A percentile compares a stretch with the other conserved stretches of the same genome.
Evolutionary conservation across 1,139 yeast genomes (phyloP).

Genomic region (Sugiyamaella neomexicana): DNA sequence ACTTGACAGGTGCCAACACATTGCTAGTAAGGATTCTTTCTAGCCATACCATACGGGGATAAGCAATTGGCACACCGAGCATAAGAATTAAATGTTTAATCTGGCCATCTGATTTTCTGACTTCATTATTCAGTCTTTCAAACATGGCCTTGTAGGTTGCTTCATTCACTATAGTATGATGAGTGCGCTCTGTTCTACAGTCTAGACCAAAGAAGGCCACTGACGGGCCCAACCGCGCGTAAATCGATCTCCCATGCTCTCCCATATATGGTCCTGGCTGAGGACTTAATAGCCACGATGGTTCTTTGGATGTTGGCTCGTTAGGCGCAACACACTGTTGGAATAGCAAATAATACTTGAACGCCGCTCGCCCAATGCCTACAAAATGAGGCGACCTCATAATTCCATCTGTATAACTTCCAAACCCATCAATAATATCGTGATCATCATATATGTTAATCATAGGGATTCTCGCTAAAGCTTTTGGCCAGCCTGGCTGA

Average conservation of each 20-base stretch:
- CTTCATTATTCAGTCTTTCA: slow-evolving; percentile 56
- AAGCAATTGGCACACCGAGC: slow-evolving; percentile 92
- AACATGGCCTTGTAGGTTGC: slow-evolving; percentile 64
- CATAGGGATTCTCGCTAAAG: slow-evolving; percentile 80
- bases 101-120: slow-evolving; percentile 50
- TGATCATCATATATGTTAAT: slow-evolving; percentile 82
- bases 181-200: slow-evolving; percentile 86
- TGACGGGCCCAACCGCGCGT: slow-evolving; percentile 69
- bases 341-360: slow-evolving; percentile 82
- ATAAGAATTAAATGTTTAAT: slow-evolving; percentile 75
- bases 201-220: slow-evolving; percentile 78
- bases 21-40: slow-evolving; percentile 64
- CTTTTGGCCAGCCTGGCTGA: slow-evolving; percentile 68
- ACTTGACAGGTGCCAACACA: slow-evolving; percentile 62
- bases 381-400: slow-evolving; percentile 69
- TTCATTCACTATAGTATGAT: slow-evolving; percentile 55
- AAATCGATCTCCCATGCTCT: slow-evolving; percentile 65
- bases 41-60: slow-evolving; percentile 89
- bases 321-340: slow-evolving; percentile 73
- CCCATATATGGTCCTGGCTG: slow-evolving; percentile 63
- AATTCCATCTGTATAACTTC: slow-evolving; percentile 74
- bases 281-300: slow-evolving; percentile 40
- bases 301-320: slow-evolving; percentile 42
- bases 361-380: slow-evolving; percentile 75
- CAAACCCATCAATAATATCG: slow-evolving; percentile 94